These are phyloP conservation scores for Penstemon eatonii DNA, from an alignment of 257 asterid genomes.

Conservation along the genomic window DNA sequence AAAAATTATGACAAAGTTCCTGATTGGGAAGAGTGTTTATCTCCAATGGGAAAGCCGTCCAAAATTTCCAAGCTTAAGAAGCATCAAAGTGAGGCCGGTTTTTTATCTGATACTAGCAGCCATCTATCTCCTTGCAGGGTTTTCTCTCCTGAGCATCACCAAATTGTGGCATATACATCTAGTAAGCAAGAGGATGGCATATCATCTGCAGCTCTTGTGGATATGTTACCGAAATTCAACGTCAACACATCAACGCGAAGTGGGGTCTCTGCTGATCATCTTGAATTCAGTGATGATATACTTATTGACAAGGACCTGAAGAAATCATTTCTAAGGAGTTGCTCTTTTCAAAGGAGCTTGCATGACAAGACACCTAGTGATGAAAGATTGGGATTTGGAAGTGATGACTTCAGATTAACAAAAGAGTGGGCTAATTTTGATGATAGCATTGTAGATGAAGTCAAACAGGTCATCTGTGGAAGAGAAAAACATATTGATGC, in stretches of 20 bases:
- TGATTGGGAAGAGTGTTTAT: conserved; percentile 35
- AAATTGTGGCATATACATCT: conserved; percentile 34
- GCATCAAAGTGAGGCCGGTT: conserved; percentile 34
- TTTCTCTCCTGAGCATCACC: conserved; percentile 38
- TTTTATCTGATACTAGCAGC: conserved; percentile 35
- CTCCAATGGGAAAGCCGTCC: conserved; percentile 32
- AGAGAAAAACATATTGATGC: conserved; percentile 32
- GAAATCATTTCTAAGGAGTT: conserved; percentile 49
- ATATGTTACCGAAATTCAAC: conserved; percentile 33
- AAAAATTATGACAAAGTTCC: conserved; percentile 36
- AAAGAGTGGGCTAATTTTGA: conserved; percentile 38
- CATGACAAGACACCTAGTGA: conserved; percentile 40
- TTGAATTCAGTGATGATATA: conserved; percentile 36
- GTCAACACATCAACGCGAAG: conserved; percentile 29
- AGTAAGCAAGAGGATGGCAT: conserved; percentile 30
- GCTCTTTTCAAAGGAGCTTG: conserved; percentile 44
- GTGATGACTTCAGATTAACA: conserved; percentile 32
- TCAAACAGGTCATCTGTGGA: conserved; percentile 31
- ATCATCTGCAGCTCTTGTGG: conserved; percentile 42
- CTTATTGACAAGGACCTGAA: conserved; percentile 31
- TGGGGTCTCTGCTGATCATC: conserved; percentile 36
- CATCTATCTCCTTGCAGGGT: conserved; percentile 36
- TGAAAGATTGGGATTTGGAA: conserved; percentile 38
- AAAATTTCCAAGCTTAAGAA: conserved; percentile 34
- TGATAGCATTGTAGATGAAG: conserved; percentile 36